Evolutionary conservation across 2,329 filamentous ascomycete species (phyloP).

Genomic region (Sordariomycetes sp.): DNA sequence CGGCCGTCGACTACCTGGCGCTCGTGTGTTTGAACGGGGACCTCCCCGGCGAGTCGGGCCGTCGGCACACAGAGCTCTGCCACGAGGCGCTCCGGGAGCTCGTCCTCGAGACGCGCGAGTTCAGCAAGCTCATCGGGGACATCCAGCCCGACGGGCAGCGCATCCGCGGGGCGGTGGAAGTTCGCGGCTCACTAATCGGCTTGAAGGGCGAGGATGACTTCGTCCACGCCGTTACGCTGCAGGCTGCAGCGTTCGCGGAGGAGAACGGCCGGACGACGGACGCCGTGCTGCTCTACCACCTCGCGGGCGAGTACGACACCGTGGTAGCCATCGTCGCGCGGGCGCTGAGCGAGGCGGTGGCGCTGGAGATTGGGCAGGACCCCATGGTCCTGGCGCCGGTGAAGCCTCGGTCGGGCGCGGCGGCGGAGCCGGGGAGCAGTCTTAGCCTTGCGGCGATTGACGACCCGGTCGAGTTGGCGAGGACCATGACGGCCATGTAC

Average conservation of each 20-base stretch:
- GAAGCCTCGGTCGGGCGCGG: constrained; percentile 41
- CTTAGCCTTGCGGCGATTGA: constrained; percentile 47
- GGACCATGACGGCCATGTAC: constrained; percentile 51
- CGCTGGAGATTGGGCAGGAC: constrained; percentile 73
- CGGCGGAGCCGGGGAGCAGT: constrained; percentile 31
- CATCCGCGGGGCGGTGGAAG: constrained; percentile 77
- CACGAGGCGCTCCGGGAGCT: constrained; percentile 89
- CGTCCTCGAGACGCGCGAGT: constrained; percentile 92
- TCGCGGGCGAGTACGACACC: constrained; percentile 89
- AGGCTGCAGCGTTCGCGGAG: constrained; percentile 84
- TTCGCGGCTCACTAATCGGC: constrained; percentile 69
- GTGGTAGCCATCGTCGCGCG: constrained; percentile 87
- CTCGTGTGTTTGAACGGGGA: constrained; percentile 88
- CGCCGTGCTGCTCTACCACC: constrained; percentile 85
- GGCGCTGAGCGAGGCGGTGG: constrained; percentile 78
- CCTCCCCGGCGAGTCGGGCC: constrained; percentile 58
- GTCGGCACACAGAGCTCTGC: constrained; percentile 68
- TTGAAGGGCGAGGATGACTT: constrained; percentile 72
- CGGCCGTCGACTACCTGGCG: constrained; percentile 85
- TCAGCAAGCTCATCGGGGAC: constrained; percentile 85
- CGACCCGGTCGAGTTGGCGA: constrained; percentile 45
- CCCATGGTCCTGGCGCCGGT: constrained; percentile 67
- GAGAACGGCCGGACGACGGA: constrained; percentile 90
- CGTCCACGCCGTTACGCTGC: constrained; percentile 80
- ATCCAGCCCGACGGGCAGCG: constrained; percentile 75